phyloP scores from a whole-genome alignment of 768 basidiomycete genomes.

The Pleurotus cornucopiae region DNA sequence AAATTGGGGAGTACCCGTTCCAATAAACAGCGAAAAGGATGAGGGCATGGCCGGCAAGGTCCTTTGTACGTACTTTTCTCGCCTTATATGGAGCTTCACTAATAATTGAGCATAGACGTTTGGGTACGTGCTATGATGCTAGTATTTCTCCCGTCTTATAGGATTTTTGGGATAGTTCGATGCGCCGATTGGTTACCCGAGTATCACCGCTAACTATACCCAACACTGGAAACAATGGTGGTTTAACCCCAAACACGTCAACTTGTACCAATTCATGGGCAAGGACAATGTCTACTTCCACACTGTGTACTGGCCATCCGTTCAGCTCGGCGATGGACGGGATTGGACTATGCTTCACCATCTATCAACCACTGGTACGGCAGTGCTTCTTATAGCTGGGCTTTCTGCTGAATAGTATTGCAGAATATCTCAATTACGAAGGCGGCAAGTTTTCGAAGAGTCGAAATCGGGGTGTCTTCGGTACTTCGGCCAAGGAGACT shows the following conservation, averaged over 20 bases:
- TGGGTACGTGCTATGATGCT: conserved; percentile 60
- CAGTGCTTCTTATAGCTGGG: neutral
- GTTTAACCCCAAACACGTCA: conserved; percentile 86
- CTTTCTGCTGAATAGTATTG: neutral
- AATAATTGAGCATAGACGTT: conserved; percentile 58
- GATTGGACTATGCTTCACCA: conserved; percentile 94
- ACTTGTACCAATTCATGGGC: conserved; percentile 98
- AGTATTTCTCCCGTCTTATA: no score
- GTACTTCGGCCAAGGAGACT: conserved; percentile 89
- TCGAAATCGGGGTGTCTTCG: conserved; percentile 94
- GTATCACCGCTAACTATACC: conserved; percentile 95
- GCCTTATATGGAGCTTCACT: neutral
- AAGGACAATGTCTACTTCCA: conserved; percentile 99
- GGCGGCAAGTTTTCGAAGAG: conserved; percentile 99
- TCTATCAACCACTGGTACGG: conserved; percentile 87
- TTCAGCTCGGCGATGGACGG: conserved; percentile 84
- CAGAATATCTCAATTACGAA: conserved; percentile 97
- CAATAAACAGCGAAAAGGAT: conserved; percentile 69
- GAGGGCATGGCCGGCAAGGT: conserved; percentile 92
- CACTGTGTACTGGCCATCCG: conserved; percentile 90
- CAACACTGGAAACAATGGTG: conserved; percentile 97
- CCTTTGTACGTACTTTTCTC: conserved; percentile 62
- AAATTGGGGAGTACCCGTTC: conserved; percentile 95
- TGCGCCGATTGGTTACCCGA: conserved; percentile 94
- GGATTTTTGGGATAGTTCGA: conserved; percentile 65